phyloP scores from a whole-genome alignment of 2,329 filamentous ascomycete species.

The Raffaelea ambrosiae region DNA sequence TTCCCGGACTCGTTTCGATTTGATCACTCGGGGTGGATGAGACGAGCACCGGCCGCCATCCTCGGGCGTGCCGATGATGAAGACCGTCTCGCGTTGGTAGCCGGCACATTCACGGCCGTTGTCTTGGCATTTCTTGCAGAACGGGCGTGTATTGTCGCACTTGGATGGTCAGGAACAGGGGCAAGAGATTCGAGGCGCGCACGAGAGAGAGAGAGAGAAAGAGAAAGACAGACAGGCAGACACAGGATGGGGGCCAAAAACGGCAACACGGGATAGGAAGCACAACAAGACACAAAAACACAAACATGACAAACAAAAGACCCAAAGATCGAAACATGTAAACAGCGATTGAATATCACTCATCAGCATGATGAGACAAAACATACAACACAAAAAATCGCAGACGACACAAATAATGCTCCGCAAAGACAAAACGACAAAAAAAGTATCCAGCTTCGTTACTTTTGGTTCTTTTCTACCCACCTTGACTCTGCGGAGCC shows the following conservation, averaged over 20 bases:
- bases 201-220: background rate
- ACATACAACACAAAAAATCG: background rate
- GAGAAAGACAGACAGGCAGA: background rate
- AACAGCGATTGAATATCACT: too few relatives aligned
- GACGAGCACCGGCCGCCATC: conserved; percentile 48
- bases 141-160: conserved; percentile 55
- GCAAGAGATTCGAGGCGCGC: background rate
- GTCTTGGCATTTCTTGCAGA: conserved; percentile 51
- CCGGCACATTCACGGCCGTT: conserved; percentile 51
- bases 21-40: conserved; percentile 41
- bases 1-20: conserved; percentile 21
- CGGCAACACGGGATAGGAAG: background rate
- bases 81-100: conserved; percentile 54
- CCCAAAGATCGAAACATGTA: too few relatives aligned
- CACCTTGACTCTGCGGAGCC: conserved; percentile 50
- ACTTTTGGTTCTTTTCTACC: conserved; percentile 10
- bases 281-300: background rate
- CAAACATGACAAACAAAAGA: background rate
- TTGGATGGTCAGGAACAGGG: conserved; percentile 16
- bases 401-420: too few relatives aligned
- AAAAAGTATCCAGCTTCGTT: conserved; percentile 1
- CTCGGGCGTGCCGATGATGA: conserved; percentile 52
- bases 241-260: too few relatives aligned
- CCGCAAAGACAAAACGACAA: too few relatives aligned
- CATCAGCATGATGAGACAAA: too few relatives aligned